phyloP scores from a whole-genome alignment of 148 eudicot genomes.

The Rhododendron mucronatum region DNA sequence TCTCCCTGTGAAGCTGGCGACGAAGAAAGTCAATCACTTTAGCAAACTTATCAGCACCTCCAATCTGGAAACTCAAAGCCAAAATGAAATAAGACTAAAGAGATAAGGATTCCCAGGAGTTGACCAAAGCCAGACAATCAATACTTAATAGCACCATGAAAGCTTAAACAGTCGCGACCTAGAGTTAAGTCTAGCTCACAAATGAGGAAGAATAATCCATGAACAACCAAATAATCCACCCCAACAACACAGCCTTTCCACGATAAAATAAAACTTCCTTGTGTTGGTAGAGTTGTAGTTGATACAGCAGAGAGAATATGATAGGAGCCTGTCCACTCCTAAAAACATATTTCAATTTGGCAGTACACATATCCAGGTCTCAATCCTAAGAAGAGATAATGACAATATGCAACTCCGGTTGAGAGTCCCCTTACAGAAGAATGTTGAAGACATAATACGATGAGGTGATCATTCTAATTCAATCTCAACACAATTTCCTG shows the following conservation, averaged over 20 bases:
- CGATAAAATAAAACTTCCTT: not conserved
- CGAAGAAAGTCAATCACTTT: conserved; percentile 85
- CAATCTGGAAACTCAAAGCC: conserved; percentile 39
- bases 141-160: not conserved
- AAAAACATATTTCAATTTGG: not conserved
- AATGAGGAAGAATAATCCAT: not conserved
- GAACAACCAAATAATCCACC: not conserved
- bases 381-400: not conserved
- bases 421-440: not conserved
- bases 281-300: not conserved
- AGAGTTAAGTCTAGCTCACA: not conserved
- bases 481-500: not conserved
- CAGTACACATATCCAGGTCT: not conserved
- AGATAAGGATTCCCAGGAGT: not conserved
- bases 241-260: not conserved
- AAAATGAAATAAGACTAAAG: not conserved
- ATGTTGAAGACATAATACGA: not conserved
- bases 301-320: not conserved
- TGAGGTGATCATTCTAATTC: not conserved
- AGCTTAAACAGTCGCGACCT: not conserved
- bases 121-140: not conserved
- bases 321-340: not conserved
- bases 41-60: conserved; percentile 78
- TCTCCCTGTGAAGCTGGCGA: conserved; percentile 85
- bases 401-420: not conserved